A percentile compares a stretch with the other conserved stretches of the same genome.
Evolutionary conservation across 2,329 filamentous ascomycete genomes (phyloP).

Genomic region (Alternaria viburni): DNA sequence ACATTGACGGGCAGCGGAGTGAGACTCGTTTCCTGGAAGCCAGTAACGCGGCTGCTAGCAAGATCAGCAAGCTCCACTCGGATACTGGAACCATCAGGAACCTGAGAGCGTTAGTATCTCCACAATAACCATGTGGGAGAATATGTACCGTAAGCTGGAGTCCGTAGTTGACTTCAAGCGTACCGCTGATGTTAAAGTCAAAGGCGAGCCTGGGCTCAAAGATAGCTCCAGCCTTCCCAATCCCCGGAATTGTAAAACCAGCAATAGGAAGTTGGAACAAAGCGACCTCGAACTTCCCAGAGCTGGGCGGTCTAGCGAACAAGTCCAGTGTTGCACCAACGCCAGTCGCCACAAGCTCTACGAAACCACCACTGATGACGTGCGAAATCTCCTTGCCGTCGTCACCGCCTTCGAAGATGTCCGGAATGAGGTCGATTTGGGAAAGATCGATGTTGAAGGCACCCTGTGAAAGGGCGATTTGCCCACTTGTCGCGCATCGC

Average conservation of each 20-base stretch:
- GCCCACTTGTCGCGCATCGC: constrained; percentile 43
- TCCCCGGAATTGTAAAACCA: constrained; percentile 43
- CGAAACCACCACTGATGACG: constrained; percentile 42
- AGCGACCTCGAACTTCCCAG: constrained; percentile 28
- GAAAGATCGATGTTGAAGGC: constrained; percentile 34
- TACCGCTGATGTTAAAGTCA: constrained; percentile 34
- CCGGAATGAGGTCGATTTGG: constrained; percentile 31
- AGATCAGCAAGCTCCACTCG: constrained; percentile 36
- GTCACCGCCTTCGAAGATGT: constrained; percentile 31
- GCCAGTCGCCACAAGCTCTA: constrained; percentile 39
- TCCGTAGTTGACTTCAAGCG: constrained; percentile 45
- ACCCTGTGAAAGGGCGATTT: constrained; percentile 40
- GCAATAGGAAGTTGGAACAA: constrained; percentile 36
- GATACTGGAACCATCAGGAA: constrained; percentile 40
- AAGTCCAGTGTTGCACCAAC: constrained; percentile 46
- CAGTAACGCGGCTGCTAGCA: constrained; percentile 28
- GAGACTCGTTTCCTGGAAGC: constrained; percentile 38
- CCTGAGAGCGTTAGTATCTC: constrained; percentile 19
- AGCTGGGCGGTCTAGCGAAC: constrained; percentile 32
- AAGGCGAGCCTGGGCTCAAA: constrained; percentile 39
- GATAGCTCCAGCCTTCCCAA: constrained; percentile 45
- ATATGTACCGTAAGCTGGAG: constrained; percentile 44
- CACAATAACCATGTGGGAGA: background rate
- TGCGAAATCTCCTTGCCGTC: constrained; percentile 32
- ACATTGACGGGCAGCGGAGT: constrained; percentile 43